Evolutionary conservation across 192 early-diverging fungal species (phyloP).

Genomic region (Coemansia sp.): DNA sequence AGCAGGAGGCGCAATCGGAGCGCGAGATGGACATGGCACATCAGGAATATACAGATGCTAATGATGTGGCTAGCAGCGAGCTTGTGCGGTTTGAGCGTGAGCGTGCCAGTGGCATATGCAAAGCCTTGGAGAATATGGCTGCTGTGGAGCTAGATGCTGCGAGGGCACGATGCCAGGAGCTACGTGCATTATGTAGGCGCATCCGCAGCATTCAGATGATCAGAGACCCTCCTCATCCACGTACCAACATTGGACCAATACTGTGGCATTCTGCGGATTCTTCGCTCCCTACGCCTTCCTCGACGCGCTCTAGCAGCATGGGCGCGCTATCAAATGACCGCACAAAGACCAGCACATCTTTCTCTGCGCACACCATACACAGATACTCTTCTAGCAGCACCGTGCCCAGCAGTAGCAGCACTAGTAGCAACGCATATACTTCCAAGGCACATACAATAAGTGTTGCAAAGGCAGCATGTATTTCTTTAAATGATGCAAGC

Average conservation of each 20-base stretch:
- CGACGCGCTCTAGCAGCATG: not conserved
- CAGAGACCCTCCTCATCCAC: slow-evolving; percentile 41
- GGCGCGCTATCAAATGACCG: slow-evolving; percentile 12
- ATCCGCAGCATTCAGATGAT: slow-evolving; percentile 43
- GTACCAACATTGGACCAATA: slow-evolving; percentile 49
- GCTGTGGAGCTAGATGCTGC: slow-evolving; percentile 44
- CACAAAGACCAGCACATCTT: not conserved
- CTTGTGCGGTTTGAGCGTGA: slow-evolving; percentile 44
- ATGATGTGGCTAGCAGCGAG: slow-evolving; percentile 37
- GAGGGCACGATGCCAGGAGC: slow-evolving; percentile 32
- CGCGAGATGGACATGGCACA: slow-evolving; percentile 44
- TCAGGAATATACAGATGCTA: slow-evolving; percentile 49
- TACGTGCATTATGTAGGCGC: slow-evolving; percentile 29
- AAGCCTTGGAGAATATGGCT: slow-evolving; percentile 43
- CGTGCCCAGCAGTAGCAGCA: not conserved
- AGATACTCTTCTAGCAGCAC: slow-evolving; percentile 28
- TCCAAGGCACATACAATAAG: not conserved
- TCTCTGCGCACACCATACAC: slow-evolving; percentile 7
- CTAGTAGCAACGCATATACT: not conserved
- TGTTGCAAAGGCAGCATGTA: not conserved
- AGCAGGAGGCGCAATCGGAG: slow-evolving; percentile 38
- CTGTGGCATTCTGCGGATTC: slow-evolving; percentile 32
- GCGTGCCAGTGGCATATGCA: slow-evolving; percentile 33
- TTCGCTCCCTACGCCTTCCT: slow-evolving; percentile 9
- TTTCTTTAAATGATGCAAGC: not conserved